Evolutionary conservation across 1,139 yeast species (phyloP), one percentile per base, ranked within the genome.

Genomic region (Candida mesenterica): DNA sequence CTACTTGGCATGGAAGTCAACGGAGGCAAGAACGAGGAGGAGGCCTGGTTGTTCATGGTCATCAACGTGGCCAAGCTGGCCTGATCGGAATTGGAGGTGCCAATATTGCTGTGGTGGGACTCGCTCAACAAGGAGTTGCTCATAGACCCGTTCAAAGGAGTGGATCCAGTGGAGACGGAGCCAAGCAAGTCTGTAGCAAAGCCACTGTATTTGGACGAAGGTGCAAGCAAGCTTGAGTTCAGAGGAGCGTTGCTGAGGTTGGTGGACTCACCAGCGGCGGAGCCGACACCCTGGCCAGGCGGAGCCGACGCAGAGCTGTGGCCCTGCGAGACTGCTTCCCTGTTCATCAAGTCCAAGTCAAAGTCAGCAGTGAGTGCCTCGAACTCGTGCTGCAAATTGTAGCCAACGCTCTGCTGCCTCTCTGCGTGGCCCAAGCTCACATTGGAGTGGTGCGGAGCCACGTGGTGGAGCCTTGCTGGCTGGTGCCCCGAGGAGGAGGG

Each of bases 281-380:
- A 19, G 22, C 22, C 22, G 22, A 19, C 22, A 9, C 22, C 3
- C 65, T 59, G 30, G n/a, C n/a, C n/a, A n/a, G 22, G 22, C 9
- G 22, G 22, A 19, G 22, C 22, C 22, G 22, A 19, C 22, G 22
- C 22, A 19, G 22, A 19, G 9, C 9, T 6, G 9, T 19, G 22
- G 22, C 22, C 9, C 6, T 19, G 6, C 6, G 22, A 19, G 9
- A 19, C 59, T 37, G 43, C 18, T 7, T 33, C 41, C 33, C 41
- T 40, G 28, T 48, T 41, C 24, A 35, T 58, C 48, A 70, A 61
- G 49, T 69, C 76, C 50, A 70, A 59, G 45, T 70, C 75, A 54
- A 70, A 65, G 44, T 69, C 75, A 17, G 68, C 72, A 32, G 68
- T 68, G 42, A 70, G 57, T 12, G 75, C 68, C 45, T 63, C 74